Conservation (phyloP, 73 alveolate genomes). For the Effrenium voratum region DNA sequence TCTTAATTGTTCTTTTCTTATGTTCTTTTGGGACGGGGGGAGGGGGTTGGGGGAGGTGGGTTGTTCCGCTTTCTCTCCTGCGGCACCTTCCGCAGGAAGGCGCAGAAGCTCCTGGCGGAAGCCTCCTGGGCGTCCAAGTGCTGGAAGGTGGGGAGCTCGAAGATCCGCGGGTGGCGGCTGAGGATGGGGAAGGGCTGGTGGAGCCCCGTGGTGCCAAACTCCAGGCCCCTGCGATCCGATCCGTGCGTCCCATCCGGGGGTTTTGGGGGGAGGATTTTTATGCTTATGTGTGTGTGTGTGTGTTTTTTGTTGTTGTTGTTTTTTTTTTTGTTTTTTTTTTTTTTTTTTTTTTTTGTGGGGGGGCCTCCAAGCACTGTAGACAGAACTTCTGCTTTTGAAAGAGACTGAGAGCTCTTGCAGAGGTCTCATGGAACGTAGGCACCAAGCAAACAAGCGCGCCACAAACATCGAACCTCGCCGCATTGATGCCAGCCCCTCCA, state of each 20-base stretch:
- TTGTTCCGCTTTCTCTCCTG: no score
- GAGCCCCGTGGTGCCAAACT: slow-evolving; percentile 80
- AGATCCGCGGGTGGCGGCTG: slow-evolving; percentile 28
- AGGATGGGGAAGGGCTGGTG: slow-evolving; percentile 87
- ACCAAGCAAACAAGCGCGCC: no score
- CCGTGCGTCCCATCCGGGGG: background rate
- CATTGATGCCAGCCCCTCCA: no score
- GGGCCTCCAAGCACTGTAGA: no score
- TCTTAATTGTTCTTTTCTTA: no score
- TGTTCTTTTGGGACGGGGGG: no score
- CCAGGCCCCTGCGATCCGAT: slow-evolving; percentile 13
- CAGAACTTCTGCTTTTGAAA: no score
- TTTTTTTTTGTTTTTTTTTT: background rate
- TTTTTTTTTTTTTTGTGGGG: no score
- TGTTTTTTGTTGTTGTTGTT: background rate
- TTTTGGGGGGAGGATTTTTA: background rate
- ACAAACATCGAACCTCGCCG: no score
- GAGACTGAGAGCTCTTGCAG: no score
- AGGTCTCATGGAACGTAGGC: no score
- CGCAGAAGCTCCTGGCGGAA: slow-evolving; percentile 12
- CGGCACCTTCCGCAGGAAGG: slow-evolving; percentile 14
- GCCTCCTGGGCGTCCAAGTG: slow-evolving; percentile 50
- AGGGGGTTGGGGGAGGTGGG: no score
- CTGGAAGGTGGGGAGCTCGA: slow-evolving; percentile 74
- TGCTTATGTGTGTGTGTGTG: background rate